These are phyloP conservation scores for Aegilops bicornis DNA, from an alignment of 176 grass and related monocot genomes.

Conservation along the genomic window DNA sequence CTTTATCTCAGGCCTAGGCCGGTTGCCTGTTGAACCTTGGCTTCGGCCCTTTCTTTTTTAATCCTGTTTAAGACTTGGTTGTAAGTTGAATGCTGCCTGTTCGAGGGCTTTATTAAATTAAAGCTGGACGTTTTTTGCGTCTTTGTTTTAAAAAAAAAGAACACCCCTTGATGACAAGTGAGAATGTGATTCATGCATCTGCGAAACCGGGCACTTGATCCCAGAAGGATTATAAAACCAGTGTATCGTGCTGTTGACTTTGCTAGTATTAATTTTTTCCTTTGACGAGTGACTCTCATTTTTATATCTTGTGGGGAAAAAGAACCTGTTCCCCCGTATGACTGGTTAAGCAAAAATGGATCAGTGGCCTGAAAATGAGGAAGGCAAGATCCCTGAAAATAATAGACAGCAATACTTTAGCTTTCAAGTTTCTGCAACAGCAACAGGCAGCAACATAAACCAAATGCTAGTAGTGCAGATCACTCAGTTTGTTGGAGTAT, in stretches of 20 bases:
- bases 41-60: no score
- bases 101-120: no score
- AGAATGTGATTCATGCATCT: neutral
- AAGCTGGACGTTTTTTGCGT: no score
- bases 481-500: neutral
- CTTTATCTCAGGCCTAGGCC: no score
- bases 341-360: neutral
- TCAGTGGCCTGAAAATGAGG: conserved; percentile 26
- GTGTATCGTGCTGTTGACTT: conserved; percentile 34
- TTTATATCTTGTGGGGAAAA: neutral
- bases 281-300: neutral
- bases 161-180: neutral
- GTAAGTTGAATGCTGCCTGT: no score
- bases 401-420: conserved; percentile 5
- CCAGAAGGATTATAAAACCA: conserved; percentile 31
- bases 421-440: conserved; percentile 22
- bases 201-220: conserved; percentile 9
- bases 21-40: no score
- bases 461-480: neutral
- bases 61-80: no score
- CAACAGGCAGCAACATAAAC: neutral
- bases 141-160: no score
- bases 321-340: no score
- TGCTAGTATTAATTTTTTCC: neutral
- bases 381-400: conserved; percentile 24